Conservation (phyloP, 306 rosid species). For the Purshia tridentata region DNA sequence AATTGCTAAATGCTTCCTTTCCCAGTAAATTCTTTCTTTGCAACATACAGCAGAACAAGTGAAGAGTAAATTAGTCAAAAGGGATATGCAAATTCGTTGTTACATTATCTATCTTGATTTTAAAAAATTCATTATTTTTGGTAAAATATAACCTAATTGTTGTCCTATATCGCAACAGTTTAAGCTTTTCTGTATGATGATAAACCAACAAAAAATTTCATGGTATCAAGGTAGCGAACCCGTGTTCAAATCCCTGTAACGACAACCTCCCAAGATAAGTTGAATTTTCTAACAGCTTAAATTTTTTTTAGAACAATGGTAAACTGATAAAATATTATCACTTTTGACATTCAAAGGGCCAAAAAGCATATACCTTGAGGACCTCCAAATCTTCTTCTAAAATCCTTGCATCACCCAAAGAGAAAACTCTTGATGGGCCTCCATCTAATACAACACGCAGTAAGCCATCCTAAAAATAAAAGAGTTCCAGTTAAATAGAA, state of each 20-base stretch:
- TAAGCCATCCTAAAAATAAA: constrained; percentile 68
- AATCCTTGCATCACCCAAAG: constrained; percentile 63
- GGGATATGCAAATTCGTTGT: constrained; percentile 2
- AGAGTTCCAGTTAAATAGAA: constrained; percentile 5
- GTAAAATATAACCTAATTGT: background rate
- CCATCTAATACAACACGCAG: constrained; percentile 91
- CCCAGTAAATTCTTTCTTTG: background rate
- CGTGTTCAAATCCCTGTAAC: background rate
- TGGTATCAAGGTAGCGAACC: constrained; percentile 1
- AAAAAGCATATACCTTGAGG: constrained; percentile 60
- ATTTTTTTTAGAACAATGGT: background rate
- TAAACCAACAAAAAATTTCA: background rate
- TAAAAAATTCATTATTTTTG: background rate
- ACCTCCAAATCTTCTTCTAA: constrained; percentile 92
- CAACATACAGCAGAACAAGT: background rate
- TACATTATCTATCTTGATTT: background rate
- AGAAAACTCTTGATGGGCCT: constrained; percentile 77
- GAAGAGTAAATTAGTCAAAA: background rate
- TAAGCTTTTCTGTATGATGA: background rate
- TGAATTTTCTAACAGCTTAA: constrained; percentile 1
- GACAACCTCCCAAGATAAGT: background rate
- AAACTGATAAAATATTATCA: background rate
- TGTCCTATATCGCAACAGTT: background rate
- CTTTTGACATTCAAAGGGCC: constrained; percentile 18
- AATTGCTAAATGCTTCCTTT: background rate